Evolutionary conservation across 306 rosid genomes (phyloP).

Genomic region (Quercus aquifolioides): DNA sequence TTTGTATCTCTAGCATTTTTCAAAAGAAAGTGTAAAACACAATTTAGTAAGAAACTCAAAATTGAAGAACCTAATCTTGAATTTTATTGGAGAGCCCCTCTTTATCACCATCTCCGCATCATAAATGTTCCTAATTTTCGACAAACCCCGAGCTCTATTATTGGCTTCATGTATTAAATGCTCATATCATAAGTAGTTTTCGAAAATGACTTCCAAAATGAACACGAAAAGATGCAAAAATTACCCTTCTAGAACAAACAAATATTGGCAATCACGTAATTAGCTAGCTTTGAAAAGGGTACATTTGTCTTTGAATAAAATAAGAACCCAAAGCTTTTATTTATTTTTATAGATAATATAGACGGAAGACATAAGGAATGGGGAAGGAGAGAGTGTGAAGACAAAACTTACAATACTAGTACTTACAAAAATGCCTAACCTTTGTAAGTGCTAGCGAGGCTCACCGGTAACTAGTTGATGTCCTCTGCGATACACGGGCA

Average conservation of each 20-base stretch:
- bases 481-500: too few species aligned
- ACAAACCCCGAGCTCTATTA: conserved; percentile 47
- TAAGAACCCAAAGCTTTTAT: too few species aligned
- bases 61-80: not conserved
- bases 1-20: too few species aligned
- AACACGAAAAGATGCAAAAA: not conserved
- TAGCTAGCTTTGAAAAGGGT: not conserved
- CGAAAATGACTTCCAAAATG: not conserved
- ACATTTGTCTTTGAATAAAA: not conserved
- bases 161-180: conserved; percentile 39
- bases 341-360: too few species aligned
- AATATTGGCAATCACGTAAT: too few species aligned
- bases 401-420: too few species aligned
- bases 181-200: not conserved
- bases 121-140: conserved; percentile 36
- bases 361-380: too few species aligned
- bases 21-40: too few species aligned
- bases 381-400: rapidly evolving
- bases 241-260: not conserved
- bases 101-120: not conserved
- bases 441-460: too few species aligned
- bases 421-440: too few species aligned
- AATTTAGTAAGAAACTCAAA: too few species aligned
- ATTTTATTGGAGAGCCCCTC: not conserved
- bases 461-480: too few species aligned